phyloP scores from a whole-genome alignment of 2,329 filamentous ascomycete genomes.

The Acrocalymma vagum region DNA sequence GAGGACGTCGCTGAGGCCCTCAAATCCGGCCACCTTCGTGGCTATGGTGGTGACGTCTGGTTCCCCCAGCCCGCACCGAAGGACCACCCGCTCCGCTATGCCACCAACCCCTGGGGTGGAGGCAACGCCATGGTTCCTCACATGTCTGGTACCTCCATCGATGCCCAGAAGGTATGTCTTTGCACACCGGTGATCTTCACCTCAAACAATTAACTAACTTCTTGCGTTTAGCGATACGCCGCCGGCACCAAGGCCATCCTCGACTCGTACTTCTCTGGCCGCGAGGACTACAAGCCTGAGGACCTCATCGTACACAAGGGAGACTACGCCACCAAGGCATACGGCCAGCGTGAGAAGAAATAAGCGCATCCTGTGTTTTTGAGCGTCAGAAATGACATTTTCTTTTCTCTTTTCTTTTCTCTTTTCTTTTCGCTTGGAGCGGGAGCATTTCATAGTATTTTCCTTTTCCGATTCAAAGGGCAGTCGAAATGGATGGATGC shows the following conservation, averaged over 20 bases:
- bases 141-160: slow-evolving; percentile 98
- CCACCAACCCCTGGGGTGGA: slow-evolving; percentile 93
- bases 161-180: slow-evolving; percentile 76
- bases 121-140: slow-evolving; percentile 99
- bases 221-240: slow-evolving; percentile 75
- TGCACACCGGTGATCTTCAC: not conserved
- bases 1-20: slow-evolving; percentile 96
- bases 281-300: slow-evolving; percentile 85
- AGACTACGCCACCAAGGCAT: slow-evolving; percentile 94
- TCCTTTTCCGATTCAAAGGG: slow-evolving; percentile 18
- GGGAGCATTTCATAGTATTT: slow-evolving; percentile 28
- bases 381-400: too few relatives aligned
- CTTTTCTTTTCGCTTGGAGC: too few relatives aligned
- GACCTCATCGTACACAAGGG: slow-evolving; percentile 91
- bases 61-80: slow-evolving; percentile 96
- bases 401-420: slow-evolving; percentile 5
- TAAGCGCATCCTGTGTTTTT: slow-evolving; percentile 16
- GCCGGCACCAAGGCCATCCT: slow-evolving; percentile 89
- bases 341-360: slow-evolving; percentile 75
- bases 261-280: slow-evolving; percentile 87
- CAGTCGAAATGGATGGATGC: slow-evolving; percentile 15
- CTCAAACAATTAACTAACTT: slow-evolving; percentile 18
- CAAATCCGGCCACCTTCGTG: slow-evolving; percentile 88
- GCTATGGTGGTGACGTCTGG: slow-evolving; percentile 91
- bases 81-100: slow-evolving; percentile 91